Base-by-base conservation (phyloP, 345 rosid species). In the Ricinus communis region DNA sequence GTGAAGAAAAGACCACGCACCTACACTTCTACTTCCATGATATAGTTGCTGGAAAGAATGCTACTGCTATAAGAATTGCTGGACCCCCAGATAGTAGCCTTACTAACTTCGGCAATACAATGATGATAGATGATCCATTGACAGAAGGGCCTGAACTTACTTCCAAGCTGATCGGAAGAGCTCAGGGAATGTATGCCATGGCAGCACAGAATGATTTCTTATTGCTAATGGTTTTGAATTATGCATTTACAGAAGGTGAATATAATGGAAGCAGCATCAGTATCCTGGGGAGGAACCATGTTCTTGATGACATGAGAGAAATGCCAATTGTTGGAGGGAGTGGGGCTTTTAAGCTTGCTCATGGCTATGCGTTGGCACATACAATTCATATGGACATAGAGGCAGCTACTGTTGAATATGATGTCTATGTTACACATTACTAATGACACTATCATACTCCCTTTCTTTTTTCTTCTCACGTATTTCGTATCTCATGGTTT, bases 81-180 rank as follows among this genome's bases (percentile, higher is more conserved):
- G 70, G 63, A 65, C 47, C 76, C 11, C 69, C 49, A 30, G 41
- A 28, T 15, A 24, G 16, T 28, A 27, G 38, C 52, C 6, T 28
- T 27, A 25, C 41, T 24, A 28, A 15, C 36, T 84, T 84, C 62
- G 85, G 85, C 68, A 51, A 47, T 21, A 81, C 78, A 0, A 65
- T 62, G 71, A 76, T 79, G 76, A 69, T 75, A 8, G 87, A 84
- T 25, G 79, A 81, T 63, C 50, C 61, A 0, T 43, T 84, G 63
- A 79, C 87, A 0, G 85, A 76, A 74, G 77, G 77, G n/a, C 76
- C 78, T 13, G 80, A 84, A 27, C 62, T 47, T 5, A 66, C 56
- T 12, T 81, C 85, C 0, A 84, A 81, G 72, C 69, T 66, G 18
- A 79, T 84, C 5, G 87, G 85, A 65, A 76, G 60, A 67, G 85